A percentile compares a stretch with the other conserved stretches of the same genome.
These are phyloP conservation scores for Russula ochroleuca DNA, from an alignment of 768 basidiomycete genomes.

Conservation along the genomic window DNA sequence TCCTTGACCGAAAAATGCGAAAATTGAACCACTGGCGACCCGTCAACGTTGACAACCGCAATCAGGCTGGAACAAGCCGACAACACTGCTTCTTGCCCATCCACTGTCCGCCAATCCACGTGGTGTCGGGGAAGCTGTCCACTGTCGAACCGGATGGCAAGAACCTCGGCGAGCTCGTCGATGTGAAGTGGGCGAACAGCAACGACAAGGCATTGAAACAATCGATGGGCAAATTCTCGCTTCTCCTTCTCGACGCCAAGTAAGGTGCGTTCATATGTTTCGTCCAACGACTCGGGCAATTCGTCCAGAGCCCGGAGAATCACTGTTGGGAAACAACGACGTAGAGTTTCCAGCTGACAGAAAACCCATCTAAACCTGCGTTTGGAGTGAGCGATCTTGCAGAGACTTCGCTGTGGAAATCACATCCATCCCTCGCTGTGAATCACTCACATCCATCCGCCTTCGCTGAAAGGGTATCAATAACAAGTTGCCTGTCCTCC, in stretches of 20 bases:
- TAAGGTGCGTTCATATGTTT: slow-evolving; percentile 7
- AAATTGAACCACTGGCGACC: slow-evolving; percentile 11
- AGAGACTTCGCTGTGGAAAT: neutral
- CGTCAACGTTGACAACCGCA: neutral
- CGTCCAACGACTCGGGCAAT: slow-evolving; percentile 10
- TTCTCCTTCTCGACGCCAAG: slow-evolving; percentile 1
- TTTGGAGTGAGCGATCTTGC: neutral
- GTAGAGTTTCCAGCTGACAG: slow-evolving; percentile 11
- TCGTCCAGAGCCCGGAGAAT: neutral
- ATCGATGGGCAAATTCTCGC: slow-evolving; percentile 2
- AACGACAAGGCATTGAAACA: slow-evolving; percentile 1
- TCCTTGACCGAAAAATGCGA: slow-evolving; percentile 23
- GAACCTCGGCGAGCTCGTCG: slow-evolving; percentile 11
- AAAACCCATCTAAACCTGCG: slow-evolving; percentile 14
- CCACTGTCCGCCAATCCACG: neutral
- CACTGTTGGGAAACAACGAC: neutral
- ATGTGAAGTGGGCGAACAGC: neutral
- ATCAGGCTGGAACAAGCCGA: slow-evolving; percentile 11
- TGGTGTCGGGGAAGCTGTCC: neutral
- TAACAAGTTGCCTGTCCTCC: neutral
- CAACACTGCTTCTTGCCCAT: slow-evolving; percentile 6
- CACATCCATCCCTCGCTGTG: too few relatives aligned
- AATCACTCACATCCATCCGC: slow-evolving; percentile 21
- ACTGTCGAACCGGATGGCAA: slow-evolving; percentile 4
- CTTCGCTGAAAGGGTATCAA: slow-evolving; percentile 5